A percentile compares a stretch with the other conserved stretches of the same genome.
Evolutionary conservation across 2,329 filamentous ascomycete species (phyloP).

Genomic region (Diaporthe ampelina): DNA sequence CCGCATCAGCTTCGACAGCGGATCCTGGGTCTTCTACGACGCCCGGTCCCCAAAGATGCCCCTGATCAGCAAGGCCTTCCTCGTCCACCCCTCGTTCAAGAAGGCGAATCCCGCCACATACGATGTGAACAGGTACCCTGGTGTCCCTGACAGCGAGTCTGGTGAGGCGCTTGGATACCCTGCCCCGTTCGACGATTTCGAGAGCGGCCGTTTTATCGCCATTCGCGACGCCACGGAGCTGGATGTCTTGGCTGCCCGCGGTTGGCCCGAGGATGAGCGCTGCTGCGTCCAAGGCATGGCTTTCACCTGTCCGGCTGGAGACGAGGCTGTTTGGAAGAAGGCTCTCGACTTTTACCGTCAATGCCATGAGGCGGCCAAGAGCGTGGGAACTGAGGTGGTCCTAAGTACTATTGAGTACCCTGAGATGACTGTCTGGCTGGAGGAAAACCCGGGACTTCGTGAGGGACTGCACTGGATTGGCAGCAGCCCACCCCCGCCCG

Average conservation of each 20-base stretch:
- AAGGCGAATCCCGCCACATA: no score
- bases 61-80: neutral
- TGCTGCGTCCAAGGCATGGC: neutral
- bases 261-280: neutral
- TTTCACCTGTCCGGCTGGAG: neutral
- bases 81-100: no score
- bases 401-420: neutral
- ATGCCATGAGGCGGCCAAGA: neutral
- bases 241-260: neutral
- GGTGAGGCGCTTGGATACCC: neutral
- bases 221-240: neutral
- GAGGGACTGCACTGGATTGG: no score
- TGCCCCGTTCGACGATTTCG: accelerated
- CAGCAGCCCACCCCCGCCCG: no score
- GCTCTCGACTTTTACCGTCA: neutral
- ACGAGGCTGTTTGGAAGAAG: neutral
- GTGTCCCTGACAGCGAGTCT: neutral
- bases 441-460: no score
- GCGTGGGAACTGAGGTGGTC: neutral
- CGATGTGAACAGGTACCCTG: no score
- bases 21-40: slow-evolving; percentile 12
- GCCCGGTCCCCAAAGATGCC: neutral
- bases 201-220: accelerated
- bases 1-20: no score
- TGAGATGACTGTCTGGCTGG: neutral